Percentiles rank a stretch among this genome's conserved stretches.
These are phyloP conservation scores for Pichia nakasei DNA, from an alignment of 805 yeast species.

Conservation along the genomic window DNA sequence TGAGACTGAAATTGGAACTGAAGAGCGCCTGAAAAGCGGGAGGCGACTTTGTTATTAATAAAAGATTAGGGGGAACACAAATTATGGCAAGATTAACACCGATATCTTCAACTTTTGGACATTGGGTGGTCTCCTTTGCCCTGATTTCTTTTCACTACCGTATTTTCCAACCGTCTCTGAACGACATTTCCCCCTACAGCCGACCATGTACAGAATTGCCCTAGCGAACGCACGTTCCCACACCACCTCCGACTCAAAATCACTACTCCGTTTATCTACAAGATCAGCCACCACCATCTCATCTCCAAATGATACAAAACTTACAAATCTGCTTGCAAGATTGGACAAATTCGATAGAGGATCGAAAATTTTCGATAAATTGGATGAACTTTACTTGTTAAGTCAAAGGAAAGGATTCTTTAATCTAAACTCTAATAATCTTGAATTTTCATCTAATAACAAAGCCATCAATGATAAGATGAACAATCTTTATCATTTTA, in stretches of 20 bases:
- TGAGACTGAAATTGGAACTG: too few species aligned
- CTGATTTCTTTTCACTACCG: too few species aligned
- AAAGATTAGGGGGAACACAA: too few species aligned
- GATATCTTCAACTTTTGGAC: too few species aligned
- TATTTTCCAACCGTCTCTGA: too few species aligned
- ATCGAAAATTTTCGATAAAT: conserved; percentile 21
- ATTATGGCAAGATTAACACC: too few species aligned
- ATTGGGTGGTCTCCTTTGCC: too few species aligned
- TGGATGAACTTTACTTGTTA: conserved; percentile 24
- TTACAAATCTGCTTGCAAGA: conserved; percentile 21
- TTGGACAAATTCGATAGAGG: conserved; percentile 22
- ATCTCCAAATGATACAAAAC: conserved; percentile 22
- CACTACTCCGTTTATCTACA: not conserved
- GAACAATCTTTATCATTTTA: conserved; percentile 22
- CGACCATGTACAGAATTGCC: not conserved
- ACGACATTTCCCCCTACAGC: too few species aligned
- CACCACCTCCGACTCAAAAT: not conserved
- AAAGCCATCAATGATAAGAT: conserved; percentile 16
- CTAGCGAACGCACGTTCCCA: not conserved
- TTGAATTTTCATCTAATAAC: conserved; percentile 24
- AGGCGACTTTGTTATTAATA: too few species aligned
- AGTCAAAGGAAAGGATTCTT: conserved; percentile 28
- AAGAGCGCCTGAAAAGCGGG: too few species aligned
- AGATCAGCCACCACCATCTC: conserved; percentile 22
- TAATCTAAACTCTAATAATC: conserved; percentile 21